phyloP scores from a whole-genome alignment of 169 alveolate genomes.

The Cryptosporidium baileyi region DNA sequence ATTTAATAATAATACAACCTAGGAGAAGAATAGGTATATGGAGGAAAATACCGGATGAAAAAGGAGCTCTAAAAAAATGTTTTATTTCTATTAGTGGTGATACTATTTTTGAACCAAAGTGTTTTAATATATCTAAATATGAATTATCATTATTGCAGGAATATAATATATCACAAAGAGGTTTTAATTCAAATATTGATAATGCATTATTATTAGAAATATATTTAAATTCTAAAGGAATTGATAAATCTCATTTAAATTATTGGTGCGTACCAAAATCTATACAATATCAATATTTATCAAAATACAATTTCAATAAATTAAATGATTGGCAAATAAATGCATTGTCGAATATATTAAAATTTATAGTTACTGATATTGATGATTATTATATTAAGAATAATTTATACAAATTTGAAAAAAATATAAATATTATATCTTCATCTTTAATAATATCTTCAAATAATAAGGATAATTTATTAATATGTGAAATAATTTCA shows the following conservation, averaged over 20 bases:
- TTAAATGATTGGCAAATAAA: constrained; percentile 31
- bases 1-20: constrained; percentile 4
- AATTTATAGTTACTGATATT: not conserved
- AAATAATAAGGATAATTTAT: not conserved
- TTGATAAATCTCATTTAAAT: constrained; percentile 5
- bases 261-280: constrained; percentile 59
- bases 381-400: no score
- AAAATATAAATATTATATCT: not conserved
- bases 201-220: constrained; percentile 10
- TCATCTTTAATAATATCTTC: not conserved
- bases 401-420: not conserved
- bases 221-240: constrained; percentile 5
- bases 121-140: constrained; percentile 46
- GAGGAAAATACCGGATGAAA: constrained; percentile 27
- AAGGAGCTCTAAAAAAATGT: constrained; percentile 11
- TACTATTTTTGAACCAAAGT: constrained; percentile 44
- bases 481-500: constrained; percentile 22
- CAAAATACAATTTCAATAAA: not conserved
- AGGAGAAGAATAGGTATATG: constrained; percentile 62
- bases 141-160: constrained; percentile 14
- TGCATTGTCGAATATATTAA: not conserved
- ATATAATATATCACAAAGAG: constrained; percentile 17
- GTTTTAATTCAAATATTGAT: constrained; percentile 18
- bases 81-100: constrained; percentile 45
- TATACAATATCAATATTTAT: not conserved